Conservation (phyloP, 2,329 filamentous ascomycete genomes). For the Penicillium sp. region DNA sequence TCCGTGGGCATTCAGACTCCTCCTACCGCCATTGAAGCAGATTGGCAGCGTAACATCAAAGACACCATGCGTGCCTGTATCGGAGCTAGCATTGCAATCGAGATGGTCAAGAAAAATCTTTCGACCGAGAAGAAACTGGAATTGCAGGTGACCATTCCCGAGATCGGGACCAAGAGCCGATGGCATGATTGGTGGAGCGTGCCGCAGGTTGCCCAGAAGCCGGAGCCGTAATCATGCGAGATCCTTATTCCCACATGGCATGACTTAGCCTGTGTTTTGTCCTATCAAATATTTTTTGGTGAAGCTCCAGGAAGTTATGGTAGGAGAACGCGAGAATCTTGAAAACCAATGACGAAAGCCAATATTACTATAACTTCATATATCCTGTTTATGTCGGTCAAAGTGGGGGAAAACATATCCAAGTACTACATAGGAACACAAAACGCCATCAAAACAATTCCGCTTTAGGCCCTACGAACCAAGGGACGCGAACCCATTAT, state of each 20-base stretch:
- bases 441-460: background rate
- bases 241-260: background rate
- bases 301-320: no score
- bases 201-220: conserved; percentile 36
- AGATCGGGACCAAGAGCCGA: conserved; percentile 38
- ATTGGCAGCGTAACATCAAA: conserved; percentile 62
- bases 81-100: conserved; percentile 64
- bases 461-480: conserved; percentile 1
- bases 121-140: conserved; percentile 23
- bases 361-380: background rate
- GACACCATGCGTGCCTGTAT: conserved; percentile 69
- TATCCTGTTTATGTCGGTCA: background rate
- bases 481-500: conserved; percentile 11
- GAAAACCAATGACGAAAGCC: background rate
- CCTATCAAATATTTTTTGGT: background rate
- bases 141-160: conserved; percentile 39
- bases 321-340: no score
- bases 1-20: conserved; percentile 2
- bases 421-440: background rate
- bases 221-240: background rate
- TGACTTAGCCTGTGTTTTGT: background rate
- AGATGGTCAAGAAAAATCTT: conserved; percentile 59
- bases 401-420: background rate
- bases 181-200: conserved; percentile 50
- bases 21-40: conserved; percentile 54